Conservation (phyloP, 129 eudicot genomes). For the Ambrosia artemisiifolia region DNA sequence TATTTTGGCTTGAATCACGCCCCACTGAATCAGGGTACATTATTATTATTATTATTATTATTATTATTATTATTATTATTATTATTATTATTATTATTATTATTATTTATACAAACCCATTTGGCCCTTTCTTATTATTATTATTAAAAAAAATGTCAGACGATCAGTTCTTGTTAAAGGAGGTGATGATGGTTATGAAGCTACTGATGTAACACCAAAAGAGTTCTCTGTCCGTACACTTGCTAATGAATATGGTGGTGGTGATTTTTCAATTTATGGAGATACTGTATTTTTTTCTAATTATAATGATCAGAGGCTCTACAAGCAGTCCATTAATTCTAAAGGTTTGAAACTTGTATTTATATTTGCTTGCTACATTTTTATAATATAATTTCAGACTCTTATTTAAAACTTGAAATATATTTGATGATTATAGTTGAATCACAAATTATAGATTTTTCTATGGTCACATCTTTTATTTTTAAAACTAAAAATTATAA, state of each 20-base stretch:
- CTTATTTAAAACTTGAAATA: too few relatives aligned
- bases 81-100: neutral
- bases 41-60: neutral
- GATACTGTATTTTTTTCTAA: conserved; percentile 34
- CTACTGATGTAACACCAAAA: conserved; percentile 34
- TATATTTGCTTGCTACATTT: too few relatives aligned
- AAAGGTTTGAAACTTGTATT: conserved; percentile 25
- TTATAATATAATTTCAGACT: too few relatives aligned
- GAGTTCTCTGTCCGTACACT: conserved; percentile 41
- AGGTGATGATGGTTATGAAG: conserved; percentile 11
- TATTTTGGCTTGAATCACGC: conserved; percentile 52
- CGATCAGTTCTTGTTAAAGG: conserved; percentile 39
- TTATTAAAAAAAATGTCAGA: neutral
- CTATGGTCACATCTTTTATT: too few relatives aligned
- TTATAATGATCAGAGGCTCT: conserved; percentile 42
- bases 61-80: neutral
- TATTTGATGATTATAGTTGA: too few relatives aligned
- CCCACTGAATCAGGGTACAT: conserved; percentile 45
- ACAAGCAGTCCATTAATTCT: conserved; percentile 29
- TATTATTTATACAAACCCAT: neutral
- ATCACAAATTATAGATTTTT: too few relatives aligned
- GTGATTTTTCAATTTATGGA: conserved; percentile 35
- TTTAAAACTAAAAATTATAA: too few relatives aligned
- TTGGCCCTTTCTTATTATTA: neutral
- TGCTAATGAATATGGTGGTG: conserved; percentile 48